phyloP scores from a whole-genome alignment of 345 rosid species.

The Gossypium bickii region DNA sequence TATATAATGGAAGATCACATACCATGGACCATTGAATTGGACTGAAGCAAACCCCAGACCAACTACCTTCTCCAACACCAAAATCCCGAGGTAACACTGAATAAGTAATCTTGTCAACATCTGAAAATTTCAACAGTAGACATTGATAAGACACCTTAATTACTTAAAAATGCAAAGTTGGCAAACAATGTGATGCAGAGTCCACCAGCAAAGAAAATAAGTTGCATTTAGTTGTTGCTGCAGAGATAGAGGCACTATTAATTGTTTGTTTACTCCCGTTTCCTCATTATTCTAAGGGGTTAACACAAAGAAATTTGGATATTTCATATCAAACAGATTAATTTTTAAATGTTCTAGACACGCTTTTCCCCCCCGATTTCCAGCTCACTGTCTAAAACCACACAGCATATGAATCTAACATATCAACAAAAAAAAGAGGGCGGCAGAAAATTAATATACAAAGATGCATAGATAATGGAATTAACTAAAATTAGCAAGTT shows the following conservation, averaged over 20 bases:
- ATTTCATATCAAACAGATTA: neutral
- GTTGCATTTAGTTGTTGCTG: neutral
- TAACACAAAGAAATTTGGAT: neutral
- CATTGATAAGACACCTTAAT: conserved; percentile 20
- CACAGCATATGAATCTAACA: neutral
- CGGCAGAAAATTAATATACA: neutral
- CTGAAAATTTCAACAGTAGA: conserved; percentile 33
- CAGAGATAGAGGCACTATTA: neutral
- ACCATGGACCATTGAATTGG: conserved; percentile 66
- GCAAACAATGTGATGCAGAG: neutral
- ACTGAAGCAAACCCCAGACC: conserved; percentile 74
- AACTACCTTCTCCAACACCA: conserved; percentile 72
- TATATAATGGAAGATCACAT: conserved; percentile 7
- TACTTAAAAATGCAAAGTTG: neutral
- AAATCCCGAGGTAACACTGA: conserved; percentile 58
- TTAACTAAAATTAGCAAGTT: conserved; percentile 1
- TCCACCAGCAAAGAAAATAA: neutral
- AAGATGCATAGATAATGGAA: neutral
- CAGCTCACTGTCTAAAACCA: neutral
- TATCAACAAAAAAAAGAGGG: neutral
- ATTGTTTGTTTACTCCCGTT: neutral
- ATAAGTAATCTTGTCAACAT: conserved; percentile 46
- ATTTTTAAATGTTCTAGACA: neutral
- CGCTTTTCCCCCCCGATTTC: neutral
- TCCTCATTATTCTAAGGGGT: neutral